Evolutionary conservation across 2,329 filamentous ascomycete genomes (phyloP), one percentile per base, ranked within the genome.

Genomic region (Curvularia sp.): DNA sequence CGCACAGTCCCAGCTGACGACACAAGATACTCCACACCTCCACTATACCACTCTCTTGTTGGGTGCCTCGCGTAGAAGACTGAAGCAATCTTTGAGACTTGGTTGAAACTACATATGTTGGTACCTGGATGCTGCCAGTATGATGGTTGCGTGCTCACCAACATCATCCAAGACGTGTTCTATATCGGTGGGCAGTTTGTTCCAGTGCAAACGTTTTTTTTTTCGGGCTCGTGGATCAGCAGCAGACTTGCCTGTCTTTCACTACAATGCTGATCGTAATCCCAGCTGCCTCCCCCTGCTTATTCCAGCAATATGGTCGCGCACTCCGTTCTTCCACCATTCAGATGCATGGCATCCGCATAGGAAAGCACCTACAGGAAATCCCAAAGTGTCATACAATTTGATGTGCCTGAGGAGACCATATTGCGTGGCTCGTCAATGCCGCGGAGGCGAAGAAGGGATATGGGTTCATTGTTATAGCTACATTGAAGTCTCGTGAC

Each of bases 1-100:
- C 39, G 47, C 47, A 49, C 47, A 28, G 47, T 49, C 47, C 34
- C 34, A 30, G 51, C 41, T 49, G 38, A 55, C 52, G 52, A 55
- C 50, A 46, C 52, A 42, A 38, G 36, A 25, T 30, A 30, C 39
- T 49, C 47, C 21, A 39, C 34, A 27, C 34, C 43, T 42, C 30
- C 36, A 36, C 28, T 52, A 23, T 27, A 21, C 39, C 10, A 45
- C 12, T 10, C 18, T 49, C 36, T 43, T 41, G 32, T 9, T 28
- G 15, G n/a, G 23, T 27, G 32, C 47, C n/a, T 39, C 47, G 38
- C 19, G 32, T 42, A 39, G n/a, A 49, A 34, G 39, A 39, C 19
- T 3, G 5, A 23, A 38, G 27, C 10, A 27, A 19, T 32, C 12
- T 34, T 28, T 27, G 19, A 32, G 5, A 23, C 48, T 19, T 15